A percentile compares a stretch with the other conserved stretches of the same genome.
Evolutionary conservation across 306 rosid genomes (phyloP).

Genomic region (Morella rubra): DNA sequence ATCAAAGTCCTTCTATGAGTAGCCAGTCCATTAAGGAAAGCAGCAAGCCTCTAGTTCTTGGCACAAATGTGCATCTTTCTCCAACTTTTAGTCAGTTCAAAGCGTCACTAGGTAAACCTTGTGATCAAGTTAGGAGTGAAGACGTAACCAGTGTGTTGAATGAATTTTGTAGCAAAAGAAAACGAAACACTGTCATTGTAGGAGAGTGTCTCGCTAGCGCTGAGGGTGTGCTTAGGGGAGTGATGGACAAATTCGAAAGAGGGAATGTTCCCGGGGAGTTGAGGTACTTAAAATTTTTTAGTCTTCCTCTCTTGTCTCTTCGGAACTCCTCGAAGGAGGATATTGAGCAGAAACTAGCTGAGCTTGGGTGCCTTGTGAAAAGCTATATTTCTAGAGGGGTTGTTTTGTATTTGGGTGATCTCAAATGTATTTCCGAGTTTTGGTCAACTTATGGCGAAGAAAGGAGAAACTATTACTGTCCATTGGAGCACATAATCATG

Average conservation of each 20-base stretch:
- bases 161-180: slow-evolving; percentile 54
- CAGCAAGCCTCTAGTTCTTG: slow-evolving; percentile 36
- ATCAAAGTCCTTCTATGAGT: slow-evolving; percentile 15
- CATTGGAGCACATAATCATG: slow-evolving; percentile 63
- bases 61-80: slow-evolving; percentile 28
- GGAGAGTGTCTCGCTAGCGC: slow-evolving; percentile 54
- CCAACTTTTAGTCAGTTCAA: slow-evolving; percentile 36
- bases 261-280: slow-evolving; percentile 54
- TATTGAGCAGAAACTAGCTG: slow-evolving; percentile 60
- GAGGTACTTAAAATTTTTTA: slow-evolving; percentile 54
- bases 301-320: slow-evolving; percentile 60
- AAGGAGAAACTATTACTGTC: slow-evolving; percentile 45
- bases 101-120: slow-evolving; percentile 27
- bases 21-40: slow-evolving; percentile 37
- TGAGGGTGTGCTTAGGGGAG: slow-evolving; percentile 53
- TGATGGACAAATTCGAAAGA: slow-evolving; percentile 64
- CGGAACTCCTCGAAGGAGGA: slow-evolving; percentile 60
- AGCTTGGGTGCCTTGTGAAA: slow-evolving; percentile 63
- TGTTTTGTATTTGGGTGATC: slow-evolving; percentile 75
- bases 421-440: slow-evolving; percentile 70
- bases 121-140: slow-evolving; percentile 35
- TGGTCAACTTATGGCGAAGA: slow-evolving; percentile 59
- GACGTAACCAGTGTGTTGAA: slow-evolving; percentile 57
- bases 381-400: slow-evolving; percentile 69
- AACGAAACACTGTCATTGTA: slow-evolving; percentile 57